These are phyloP conservation scores for Cadophora gregata DNA, from an alignment of 2,329 filamentous ascomycete species.

Conservation along the genomic window DNA sequence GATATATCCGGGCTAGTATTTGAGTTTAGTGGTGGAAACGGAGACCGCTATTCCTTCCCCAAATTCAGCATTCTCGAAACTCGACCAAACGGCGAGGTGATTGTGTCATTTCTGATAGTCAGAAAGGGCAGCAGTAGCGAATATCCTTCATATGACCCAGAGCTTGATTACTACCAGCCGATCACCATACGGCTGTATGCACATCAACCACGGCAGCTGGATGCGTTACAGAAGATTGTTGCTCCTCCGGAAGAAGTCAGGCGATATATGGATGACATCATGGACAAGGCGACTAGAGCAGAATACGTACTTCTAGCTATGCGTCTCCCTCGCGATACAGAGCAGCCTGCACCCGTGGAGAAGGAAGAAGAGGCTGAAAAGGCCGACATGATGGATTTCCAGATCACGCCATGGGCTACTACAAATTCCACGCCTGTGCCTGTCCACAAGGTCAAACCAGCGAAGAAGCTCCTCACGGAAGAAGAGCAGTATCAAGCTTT, in stretches of 20 bases:
- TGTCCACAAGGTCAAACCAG: conserved; percentile 28
- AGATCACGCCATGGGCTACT: conserved; percentile 37
- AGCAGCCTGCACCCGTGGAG: conserved; percentile 25
- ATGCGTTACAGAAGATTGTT: conserved; percentile 65
- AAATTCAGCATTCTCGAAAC: conserved; percentile 79
- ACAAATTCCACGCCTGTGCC: conserved; percentile 32
- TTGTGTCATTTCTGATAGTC: conserved; percentile 79
- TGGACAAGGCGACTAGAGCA: conserved; percentile 71
- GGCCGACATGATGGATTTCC: conserved; percentile 26
- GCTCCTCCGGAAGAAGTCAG: conserved; percentile 67
- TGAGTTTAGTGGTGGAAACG: conserved; percentile 69
- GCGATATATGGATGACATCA: conserved; percentile 72
- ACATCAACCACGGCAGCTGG: conserved; percentile 60
- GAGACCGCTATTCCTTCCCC: conserved; percentile 80
- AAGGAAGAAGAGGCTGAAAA: conserved; percentile 28
- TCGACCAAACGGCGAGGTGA: conserved; percentile 62
- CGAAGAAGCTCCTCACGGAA: conserved; percentile 46
- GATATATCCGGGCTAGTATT: conserved; percentile 72
- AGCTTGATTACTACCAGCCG: conserved; percentile 77
- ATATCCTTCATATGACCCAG: conserved; percentile 63
- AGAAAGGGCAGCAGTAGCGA: conserved; percentile 73
- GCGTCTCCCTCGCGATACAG: conserved; percentile 59
- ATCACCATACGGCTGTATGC: conserved; percentile 67
- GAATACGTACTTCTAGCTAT: conserved; percentile 72
- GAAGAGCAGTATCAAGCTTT: conserved; percentile 56